These are phyloP conservation scores for Boletus insuetus DNA, from an alignment of 768 basidiomycete genomes.

Conservation along the genomic window DNA sequence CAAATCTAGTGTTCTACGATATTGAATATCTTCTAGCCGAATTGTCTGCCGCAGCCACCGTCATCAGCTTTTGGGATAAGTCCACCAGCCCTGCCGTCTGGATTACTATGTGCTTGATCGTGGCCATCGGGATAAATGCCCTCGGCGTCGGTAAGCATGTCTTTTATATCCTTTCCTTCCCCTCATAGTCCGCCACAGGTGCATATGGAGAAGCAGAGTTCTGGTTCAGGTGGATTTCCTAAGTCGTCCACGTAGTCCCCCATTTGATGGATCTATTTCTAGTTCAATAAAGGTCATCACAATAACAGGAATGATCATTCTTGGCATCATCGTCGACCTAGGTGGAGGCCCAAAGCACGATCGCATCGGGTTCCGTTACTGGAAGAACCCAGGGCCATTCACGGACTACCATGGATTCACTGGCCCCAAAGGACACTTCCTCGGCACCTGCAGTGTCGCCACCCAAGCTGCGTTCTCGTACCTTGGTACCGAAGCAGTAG, in stretches of 20 bases:
- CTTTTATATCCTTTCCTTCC: not conserved
- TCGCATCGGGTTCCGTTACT: slow-evolving; percentile 47
- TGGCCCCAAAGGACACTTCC: slow-evolving; percentile 51
- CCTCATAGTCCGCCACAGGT: slow-evolving; percentile 17
- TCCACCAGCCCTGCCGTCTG: slow-evolving; percentile 44
- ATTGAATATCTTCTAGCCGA: slow-evolving; percentile 35
- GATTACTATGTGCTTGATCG: slow-evolving; percentile 50
- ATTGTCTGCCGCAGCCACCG: slow-evolving; percentile 46
- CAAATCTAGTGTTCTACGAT: not conserved
- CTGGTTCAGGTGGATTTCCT: slow-evolving; percentile 38
- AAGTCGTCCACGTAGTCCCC: not conserved
- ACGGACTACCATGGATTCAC: slow-evolving; percentile 37
- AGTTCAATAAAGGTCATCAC: slow-evolving; percentile 53
- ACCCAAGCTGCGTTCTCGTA: slow-evolving; percentile 60
- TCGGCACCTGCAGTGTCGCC: slow-evolving; percentile 49
- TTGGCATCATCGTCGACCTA: slow-evolving; percentile 47
- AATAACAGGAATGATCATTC: slow-evolving; percentile 42
- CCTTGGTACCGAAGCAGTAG: slow-evolving; percentile 55
- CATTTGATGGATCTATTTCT: not conserved
- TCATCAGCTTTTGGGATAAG: slow-evolving; percentile 48
- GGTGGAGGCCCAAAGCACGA: slow-evolving; percentile 57
- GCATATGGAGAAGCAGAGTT: slow-evolving; percentile 50
- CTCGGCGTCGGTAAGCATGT: slow-evolving; percentile 37
- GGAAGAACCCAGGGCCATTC: slow-evolving; percentile 58
- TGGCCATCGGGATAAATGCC: slow-evolving; percentile 47